Evolutionary conservation across 805 yeast species (phyloP).

Genomic region (Zygoascus ofunaensis): DNA sequence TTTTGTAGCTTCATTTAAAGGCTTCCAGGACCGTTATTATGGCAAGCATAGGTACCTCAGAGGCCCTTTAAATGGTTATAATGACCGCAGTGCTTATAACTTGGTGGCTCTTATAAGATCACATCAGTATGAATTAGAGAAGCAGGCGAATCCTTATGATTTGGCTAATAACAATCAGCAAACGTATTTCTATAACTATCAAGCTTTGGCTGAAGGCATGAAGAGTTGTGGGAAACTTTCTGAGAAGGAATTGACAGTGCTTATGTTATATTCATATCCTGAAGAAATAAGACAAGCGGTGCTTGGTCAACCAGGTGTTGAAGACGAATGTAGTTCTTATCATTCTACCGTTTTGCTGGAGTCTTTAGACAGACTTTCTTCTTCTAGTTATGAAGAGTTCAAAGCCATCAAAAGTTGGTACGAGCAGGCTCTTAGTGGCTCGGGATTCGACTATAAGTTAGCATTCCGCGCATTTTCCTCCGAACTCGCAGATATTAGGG

Average conservation of each 20-base stretch:
- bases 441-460: neutral
- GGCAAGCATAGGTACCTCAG: too few relatives aligned
- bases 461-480: too few relatives aligned
- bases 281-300: neutral
- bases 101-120: neutral
- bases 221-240: neutral
- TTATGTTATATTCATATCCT: neutral
- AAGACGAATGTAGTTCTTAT: too few relatives aligned
- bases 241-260: neutral
- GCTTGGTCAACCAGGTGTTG: too few relatives aligned
- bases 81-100: neutral
- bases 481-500: too few relatives aligned
- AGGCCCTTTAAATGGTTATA: neutral
- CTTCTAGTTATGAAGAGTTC: neutral
- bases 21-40: neutral
- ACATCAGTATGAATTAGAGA: neutral
- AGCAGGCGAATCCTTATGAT: neutral
- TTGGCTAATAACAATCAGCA: neutral
- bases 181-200: neutral
- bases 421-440: neutral
- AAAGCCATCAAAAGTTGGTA: neutral
- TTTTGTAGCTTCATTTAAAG: neutral
- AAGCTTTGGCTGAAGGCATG: neutral
- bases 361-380: too few relatives aligned
- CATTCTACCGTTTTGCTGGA: too few relatives aligned